Conservation (phyloP, 78 protist genomes). For the Dictyostelium firmibasis region DNA sequence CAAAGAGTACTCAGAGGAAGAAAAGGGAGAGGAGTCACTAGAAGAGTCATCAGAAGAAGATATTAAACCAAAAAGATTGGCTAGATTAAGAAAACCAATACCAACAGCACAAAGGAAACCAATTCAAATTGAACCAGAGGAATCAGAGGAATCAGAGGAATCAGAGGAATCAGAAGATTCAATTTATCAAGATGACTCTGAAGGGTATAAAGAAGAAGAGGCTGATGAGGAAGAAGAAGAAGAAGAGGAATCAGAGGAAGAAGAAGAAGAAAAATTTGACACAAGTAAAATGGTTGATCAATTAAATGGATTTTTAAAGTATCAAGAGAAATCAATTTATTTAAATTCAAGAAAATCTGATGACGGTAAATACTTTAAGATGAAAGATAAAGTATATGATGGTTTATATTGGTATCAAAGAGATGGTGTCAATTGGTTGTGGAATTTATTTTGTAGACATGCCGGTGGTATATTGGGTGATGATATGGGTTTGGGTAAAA, state of each 20-base stretch:
- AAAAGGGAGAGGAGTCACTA: background rate
- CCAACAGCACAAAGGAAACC: background rate
- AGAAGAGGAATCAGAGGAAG: background rate
- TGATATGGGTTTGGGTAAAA: constrained; percentile 91
- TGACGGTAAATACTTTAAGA: background rate
- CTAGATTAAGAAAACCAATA: background rate
- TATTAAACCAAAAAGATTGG: background rate
- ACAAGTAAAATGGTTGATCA: constrained; percentile 30
- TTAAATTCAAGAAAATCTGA: background rate
- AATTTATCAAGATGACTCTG: background rate
- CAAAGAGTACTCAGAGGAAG: background rate
- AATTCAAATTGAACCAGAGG: background rate
- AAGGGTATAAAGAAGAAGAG: background rate
- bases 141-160: background rate
- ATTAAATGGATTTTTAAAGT: constrained; percentile 54
- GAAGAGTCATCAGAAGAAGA: background rate
- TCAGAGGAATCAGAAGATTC: background rate
- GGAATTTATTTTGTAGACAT: constrained; percentile 29
- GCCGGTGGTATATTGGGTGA: constrained; percentile 82
- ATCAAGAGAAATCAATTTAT: background rate
- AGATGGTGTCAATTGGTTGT: constrained; percentile 73
- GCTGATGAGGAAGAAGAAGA: background rate
- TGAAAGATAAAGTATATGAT: constrained; percentile 15
- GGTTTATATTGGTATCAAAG: constrained; percentile 71
- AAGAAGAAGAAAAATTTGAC: background rate